Evolutionary conservation across 1,284 basidiomycete genomes (phyloP), one percentile per base, ranked within the genome.

Genomic region (Ganoderma meredithae): DNA sequence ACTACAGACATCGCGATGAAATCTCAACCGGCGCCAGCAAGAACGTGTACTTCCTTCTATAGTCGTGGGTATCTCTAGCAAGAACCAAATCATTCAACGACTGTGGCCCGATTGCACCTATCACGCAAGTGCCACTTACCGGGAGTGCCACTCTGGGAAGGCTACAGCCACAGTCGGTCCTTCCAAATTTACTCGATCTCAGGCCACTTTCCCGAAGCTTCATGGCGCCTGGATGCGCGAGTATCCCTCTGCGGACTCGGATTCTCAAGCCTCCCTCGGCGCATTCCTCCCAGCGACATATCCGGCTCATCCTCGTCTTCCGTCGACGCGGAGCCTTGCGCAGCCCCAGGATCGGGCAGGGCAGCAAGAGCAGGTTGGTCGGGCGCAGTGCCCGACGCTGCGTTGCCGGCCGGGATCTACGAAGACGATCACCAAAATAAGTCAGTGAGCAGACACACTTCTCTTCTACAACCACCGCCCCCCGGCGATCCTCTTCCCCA

Each of bases 221-320:
- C 39, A 47, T 47, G 43, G 55, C 43, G 47, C 43, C 43, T 7
- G 65, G 41, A 47, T 39, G 62, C 41, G 49, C 63, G 66, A n/a
- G 17, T 67, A 43, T n/a, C 44, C 60, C 65, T 62, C 40, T 44
- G 56, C 27, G 49, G 59, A 39, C 43, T 58, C 52, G 40, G 39
- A 41, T 62, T 68, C 70, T 66, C 66, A 40, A 64, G 64, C 41
- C 66, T 64, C 12, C 62, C 66, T 27, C 66, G 63, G 55, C 47
- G 53, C 52, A 19, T 59, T 41, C 47, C 41, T 31, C 59, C 33
- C 9, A 41, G 33, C 10, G 43, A n/a, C 47, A 22, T 33, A 25
- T 56, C 13, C 41, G 55, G n/a, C 31, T 63, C 65, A 31, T 67
- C 67, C 15, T 69, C 59, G 58, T 62, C 61, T 31, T 60, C 65